phyloP scores from a whole-genome alignment of 306 rosid genomes.

The Trifolium repens region DNA sequence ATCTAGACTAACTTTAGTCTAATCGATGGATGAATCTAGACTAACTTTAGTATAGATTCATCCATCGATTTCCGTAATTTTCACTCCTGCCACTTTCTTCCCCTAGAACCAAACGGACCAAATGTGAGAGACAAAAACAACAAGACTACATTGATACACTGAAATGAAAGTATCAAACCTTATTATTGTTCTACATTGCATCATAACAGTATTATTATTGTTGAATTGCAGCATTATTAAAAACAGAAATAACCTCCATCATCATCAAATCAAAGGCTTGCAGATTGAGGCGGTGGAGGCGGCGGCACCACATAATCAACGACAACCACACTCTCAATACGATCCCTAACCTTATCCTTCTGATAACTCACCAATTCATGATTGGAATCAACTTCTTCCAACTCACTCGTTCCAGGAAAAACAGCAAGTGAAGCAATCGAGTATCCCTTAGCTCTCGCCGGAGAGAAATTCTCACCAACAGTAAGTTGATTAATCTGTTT shows the following conservation, averaged over 20 bases:
- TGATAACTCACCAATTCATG: conserved; percentile 52
- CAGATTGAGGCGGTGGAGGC: conserved; percentile 47
- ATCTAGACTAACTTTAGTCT: too few species aligned
- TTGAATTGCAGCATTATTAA: background rate
- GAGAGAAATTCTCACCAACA: conserved; percentile 81
- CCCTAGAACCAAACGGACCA: too few species aligned
- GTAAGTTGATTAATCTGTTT: conserved; percentile 58
- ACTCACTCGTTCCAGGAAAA: conserved; percentile 47
- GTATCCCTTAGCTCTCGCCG: conserved; percentile 85
- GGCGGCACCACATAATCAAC: conserved; percentile 69
- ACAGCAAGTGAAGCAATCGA: conserved; percentile 79
- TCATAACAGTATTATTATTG: background rate
- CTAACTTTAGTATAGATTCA: too few species aligned
- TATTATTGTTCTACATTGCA: background rate
- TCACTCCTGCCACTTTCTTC: too few species aligned
- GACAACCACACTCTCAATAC: conserved; percentile 61
- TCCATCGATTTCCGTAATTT: too few species aligned
- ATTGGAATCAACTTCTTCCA: conserved; percentile 65
- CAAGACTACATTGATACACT: background rate
- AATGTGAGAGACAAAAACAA: background rate
- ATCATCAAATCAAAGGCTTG: conserved; percentile 57
- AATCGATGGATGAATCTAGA: too few species aligned
- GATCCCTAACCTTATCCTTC: conserved; percentile 79
- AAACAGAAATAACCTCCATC: conserved; percentile 5
- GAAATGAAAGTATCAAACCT: background rate